Conservation (phyloP, 208 protist genomes). For the Crithidia sp. region DNA sequence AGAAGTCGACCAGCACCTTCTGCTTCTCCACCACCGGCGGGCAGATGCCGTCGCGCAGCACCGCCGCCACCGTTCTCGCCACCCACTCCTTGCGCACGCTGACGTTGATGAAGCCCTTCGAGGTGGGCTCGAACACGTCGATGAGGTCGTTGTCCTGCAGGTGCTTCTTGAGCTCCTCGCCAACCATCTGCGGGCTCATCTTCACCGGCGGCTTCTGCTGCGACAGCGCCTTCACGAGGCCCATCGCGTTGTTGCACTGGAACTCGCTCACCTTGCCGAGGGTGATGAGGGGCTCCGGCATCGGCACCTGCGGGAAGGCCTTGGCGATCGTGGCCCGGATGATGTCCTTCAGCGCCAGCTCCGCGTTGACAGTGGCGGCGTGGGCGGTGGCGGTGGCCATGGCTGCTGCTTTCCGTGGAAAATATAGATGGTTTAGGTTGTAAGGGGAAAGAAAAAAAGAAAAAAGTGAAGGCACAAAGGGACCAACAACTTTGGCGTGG, state of each 20-base stretch:
- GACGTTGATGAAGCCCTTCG: slow-evolving; percentile 95
- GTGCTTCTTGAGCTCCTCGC: slow-evolving; percentile 83
- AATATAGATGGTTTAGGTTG: slow-evolving; percentile 11
- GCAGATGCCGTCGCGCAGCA: slow-evolving; percentile 69
- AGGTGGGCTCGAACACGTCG: slow-evolving; percentile 78
- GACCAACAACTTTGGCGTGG: too few relatives aligned
- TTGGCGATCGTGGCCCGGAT: slow-evolving; percentile 71
- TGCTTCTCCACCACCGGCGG: slow-evolving; percentile 67
- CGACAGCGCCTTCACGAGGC: slow-evolving; percentile 86
- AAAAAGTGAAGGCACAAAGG: slow-evolving; percentile 16
- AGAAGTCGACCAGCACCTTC: slow-evolving; percentile 97
- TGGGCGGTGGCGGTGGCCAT: slow-evolving; percentile 6
- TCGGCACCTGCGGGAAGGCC: slow-evolving; percentile 76
- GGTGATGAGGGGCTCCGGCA: slow-evolving; percentile 78
- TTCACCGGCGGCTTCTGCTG: slow-evolving; percentile 81
- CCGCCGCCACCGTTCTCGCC: slow-evolving; percentile 47
- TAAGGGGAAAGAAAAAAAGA: slow-evolving; percentile 25
- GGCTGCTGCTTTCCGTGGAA: background rate
- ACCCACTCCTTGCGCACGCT: slow-evolving; percentile 73
- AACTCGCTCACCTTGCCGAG: slow-evolving; percentile 90
- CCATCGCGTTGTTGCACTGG: slow-evolving; percentile 97
- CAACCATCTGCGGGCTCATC: slow-evolving; percentile 83
- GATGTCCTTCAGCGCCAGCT: slow-evolving; percentile 84
- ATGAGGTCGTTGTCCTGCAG: slow-evolving; percentile 87
- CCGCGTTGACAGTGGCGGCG: slow-evolving; percentile 63